These are phyloP conservation scores for Madurella fahalii DNA, from an alignment of 2,329 filamentous ascomycete genomes.

Conservation along the genomic window DNA sequence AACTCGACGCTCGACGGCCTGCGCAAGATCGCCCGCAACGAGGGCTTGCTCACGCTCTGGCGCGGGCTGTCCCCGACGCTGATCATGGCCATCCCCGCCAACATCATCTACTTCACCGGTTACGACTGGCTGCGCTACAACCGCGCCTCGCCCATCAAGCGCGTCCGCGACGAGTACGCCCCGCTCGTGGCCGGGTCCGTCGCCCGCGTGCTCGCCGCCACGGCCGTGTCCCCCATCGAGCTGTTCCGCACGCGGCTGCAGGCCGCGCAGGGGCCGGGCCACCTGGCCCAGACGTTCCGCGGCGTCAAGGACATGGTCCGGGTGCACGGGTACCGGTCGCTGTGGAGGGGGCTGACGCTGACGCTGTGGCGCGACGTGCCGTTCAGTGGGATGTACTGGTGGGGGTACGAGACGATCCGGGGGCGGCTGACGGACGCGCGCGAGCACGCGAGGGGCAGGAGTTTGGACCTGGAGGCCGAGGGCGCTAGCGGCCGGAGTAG, in stretches of 20 bases:
- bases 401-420: slow-evolving; percentile 86
- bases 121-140: slow-evolving; percentile 91
- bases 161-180: slow-evolving; percentile 64
- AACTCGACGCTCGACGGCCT: slow-evolving; percentile 89
- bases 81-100: slow-evolving; percentile 88
- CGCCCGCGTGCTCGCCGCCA: slow-evolving; percentile 75
- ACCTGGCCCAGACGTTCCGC: slow-evolving; percentile 73
- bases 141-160: slow-evolving; percentile 65
- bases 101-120: slow-evolving; percentile 98
- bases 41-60: slow-evolving; percentile 84
- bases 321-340: slow-evolving; percentile 68
- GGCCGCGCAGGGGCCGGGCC: slow-evolving; percentile 60
- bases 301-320: slow-evolving; percentile 77
- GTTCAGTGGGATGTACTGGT: slow-evolving; percentile 97
- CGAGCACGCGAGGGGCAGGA: slow-evolving; percentile 43
- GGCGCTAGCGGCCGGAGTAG: not conserved
- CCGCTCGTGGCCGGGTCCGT: slow-evolving; percentile 75
- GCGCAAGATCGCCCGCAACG: slow-evolving; percentile 90
- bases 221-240: slow-evolving; percentile 84
- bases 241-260: slow-evolving; percentile 92
- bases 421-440: slow-evolving; percentile 66
- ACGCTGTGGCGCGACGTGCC: slow-evolving; percentile 97
- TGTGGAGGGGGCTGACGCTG: slow-evolving; percentile 87
- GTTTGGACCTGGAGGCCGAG: slow-evolving; percentile 30
- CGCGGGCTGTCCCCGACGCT: slow-evolving; percentile 90